Conservation (phyloP, 2,329 filamentous ascomycete species). For the Aspergillus floridensis region DNA sequence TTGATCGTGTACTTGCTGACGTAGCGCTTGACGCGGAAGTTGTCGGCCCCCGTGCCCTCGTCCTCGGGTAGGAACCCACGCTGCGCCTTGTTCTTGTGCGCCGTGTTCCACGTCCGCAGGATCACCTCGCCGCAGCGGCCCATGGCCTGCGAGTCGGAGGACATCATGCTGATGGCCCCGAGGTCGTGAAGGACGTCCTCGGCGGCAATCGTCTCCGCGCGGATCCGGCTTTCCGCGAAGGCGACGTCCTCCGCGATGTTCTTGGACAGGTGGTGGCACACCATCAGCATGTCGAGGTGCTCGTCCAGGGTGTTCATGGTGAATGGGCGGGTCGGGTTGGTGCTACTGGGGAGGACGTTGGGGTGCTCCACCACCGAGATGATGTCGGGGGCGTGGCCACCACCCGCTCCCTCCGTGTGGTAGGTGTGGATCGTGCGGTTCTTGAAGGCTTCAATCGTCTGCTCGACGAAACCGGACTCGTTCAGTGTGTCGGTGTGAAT, state of each 20-base stretch:
- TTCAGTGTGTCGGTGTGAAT: slow-evolving; percentile 97
- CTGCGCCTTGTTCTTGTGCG: slow-evolving; percentile 93
- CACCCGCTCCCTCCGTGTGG: slow-evolving; percentile 92
- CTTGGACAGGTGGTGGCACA: slow-evolving; percentile 89
- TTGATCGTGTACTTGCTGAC: slow-evolving; percentile 97
- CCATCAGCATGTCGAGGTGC: slow-evolving; percentile 97
- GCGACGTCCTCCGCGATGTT: slow-evolving; percentile 95
- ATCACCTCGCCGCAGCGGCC: slow-evolving; percentile 93
- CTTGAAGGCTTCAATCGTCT: slow-evolving; percentile 82
- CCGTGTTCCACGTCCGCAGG: slow-evolving; percentile 91
- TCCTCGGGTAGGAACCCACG: slow-evolving; percentile 75
- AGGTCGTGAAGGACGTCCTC: slow-evolving; percentile 95
- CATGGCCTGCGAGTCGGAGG: slow-evolving; percentile 93
- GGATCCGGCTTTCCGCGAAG: slow-evolving; percentile 91
- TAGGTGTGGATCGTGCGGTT: slow-evolving; percentile 91
- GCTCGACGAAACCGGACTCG: slow-evolving; percentile 95
- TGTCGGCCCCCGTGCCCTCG: slow-evolving; percentile 74
- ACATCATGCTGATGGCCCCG: slow-evolving; percentile 97
- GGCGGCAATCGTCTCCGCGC: slow-evolving; percentile 92
- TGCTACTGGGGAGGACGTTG: slow-evolving; percentile 86
- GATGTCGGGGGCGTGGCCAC: slow-evolving; percentile 93
- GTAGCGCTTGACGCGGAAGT: slow-evolving; percentile 88
- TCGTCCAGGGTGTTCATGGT: slow-evolving; percentile 92
- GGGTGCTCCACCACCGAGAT: slow-evolving; percentile 86
- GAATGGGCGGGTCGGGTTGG: slow-evolving; percentile 87